phyloP scores from a whole-genome alignment of 805 yeast species.

The Candida andamanensis region DNA sequence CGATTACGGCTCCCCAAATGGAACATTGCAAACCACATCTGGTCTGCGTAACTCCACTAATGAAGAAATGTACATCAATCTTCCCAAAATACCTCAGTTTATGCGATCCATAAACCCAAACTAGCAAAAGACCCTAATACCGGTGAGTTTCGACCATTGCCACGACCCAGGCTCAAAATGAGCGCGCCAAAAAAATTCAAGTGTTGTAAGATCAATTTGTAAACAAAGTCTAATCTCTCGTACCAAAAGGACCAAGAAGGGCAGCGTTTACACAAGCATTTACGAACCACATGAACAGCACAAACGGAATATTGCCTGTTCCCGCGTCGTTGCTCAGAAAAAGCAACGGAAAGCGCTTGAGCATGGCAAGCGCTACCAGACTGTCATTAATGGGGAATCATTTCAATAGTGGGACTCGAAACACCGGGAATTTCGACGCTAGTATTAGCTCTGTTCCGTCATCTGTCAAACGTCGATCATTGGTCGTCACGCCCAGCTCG shows the following conservation, averaged over 20 bases:
- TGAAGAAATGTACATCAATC: too few relatives aligned
- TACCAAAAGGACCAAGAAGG: too few relatives aligned
- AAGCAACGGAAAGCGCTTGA: slow-evolving; percentile 8
- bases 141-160: too few relatives aligned
- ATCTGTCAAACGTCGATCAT: slow-evolving; percentile 8
- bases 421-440: neutral
- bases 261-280: too few relatives aligned
- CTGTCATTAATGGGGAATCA: slow-evolving; percentile 2
- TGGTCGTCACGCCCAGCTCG: slow-evolving; percentile 10
- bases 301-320: slow-evolving; percentile 3
- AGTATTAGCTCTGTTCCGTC: slow-evolving; percentile 3
- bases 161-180: too few relatives aligned
- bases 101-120: too few relatives aligned
- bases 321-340: slow-evolving; percentile 3
- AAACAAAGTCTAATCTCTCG: slow-evolving; percentile 4
- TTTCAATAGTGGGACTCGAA: neutral
- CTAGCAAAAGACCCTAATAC: too few relatives aligned
- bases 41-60: too few relatives aligned
- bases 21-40: too few relatives aligned
- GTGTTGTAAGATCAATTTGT: neutral
- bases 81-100: too few relatives aligned
- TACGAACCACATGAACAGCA: slow-evolving; percentile 5
- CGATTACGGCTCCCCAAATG: too few relatives aligned
- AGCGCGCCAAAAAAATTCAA: slow-evolving; percentile 1
- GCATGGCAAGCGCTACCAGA: slow-evolving; percentile 10